Conservation (phyloP, 495 filamentous ascomycete genomes). For the Penicillium angulare region DNA sequence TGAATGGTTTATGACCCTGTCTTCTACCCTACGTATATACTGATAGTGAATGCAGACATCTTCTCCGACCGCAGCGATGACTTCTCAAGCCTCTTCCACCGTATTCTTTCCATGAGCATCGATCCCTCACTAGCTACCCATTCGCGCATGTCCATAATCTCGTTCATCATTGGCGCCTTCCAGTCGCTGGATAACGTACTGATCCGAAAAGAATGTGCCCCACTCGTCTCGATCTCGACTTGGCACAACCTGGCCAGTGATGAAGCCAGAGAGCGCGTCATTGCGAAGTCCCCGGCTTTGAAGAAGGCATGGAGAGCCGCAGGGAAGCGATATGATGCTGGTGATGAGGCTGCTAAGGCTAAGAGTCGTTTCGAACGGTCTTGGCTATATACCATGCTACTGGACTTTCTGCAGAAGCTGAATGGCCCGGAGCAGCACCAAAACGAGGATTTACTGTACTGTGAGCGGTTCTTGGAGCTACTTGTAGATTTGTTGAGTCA, state of each 20-base stretch:
- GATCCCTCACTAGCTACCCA: slow-evolving; percentile 68
- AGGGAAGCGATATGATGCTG: slow-evolving; percentile 80
- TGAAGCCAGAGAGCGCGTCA: slow-evolving; percentile 59
- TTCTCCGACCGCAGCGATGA: slow-evolving; percentile 76
- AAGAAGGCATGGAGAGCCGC: slow-evolving; percentile 91
- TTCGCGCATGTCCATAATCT: slow-evolving; percentile 75
- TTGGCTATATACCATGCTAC: slow-evolving; percentile 84
- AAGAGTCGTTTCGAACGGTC: slow-evolving; percentile 87
- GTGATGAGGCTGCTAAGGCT: slow-evolving; percentile 74
- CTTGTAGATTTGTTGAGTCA: slow-evolving; percentile 90
- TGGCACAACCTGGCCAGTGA: slow-evolving; percentile 89
- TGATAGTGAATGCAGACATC: slow-evolving; percentile 50
- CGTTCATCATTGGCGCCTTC: slow-evolving; percentile 87
- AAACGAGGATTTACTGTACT: slow-evolving; percentile 72
- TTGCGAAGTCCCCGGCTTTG: slow-evolving; percentile 67
- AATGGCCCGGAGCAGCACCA: slow-evolving; percentile 53
- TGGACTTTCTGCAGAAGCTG: slow-evolving; percentile 77
- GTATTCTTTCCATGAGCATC: slow-evolving; percentile 84
- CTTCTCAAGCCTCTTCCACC: slow-evolving; percentile 88
- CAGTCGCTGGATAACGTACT: slow-evolving; percentile 88
- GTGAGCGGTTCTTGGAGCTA: slow-evolving; percentile 89
- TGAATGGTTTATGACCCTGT: slow-evolving; percentile 5
- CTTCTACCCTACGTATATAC: background rate
- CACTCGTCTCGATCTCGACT: slow-evolving; percentile 88
- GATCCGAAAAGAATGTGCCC: slow-evolving; percentile 92